These are phyloP conservation scores for Gloeophyllum trabeum DNA, from an alignment of 768 basidiomycete genomes.

Conservation along the genomic window DNA sequence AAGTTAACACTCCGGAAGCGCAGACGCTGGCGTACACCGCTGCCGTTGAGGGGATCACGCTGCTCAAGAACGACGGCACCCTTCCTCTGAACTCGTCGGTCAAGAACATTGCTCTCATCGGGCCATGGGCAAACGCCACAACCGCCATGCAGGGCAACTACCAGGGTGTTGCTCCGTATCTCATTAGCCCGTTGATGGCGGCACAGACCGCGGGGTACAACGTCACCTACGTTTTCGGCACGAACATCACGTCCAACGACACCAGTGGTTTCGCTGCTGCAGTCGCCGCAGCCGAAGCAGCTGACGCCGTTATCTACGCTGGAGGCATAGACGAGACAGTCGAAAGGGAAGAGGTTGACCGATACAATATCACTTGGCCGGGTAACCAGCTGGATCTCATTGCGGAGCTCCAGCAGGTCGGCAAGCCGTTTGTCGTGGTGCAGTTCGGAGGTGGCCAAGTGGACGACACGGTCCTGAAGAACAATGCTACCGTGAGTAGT, in stretches of 20 bases:
- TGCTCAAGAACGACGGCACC: constrained; percentile 53
- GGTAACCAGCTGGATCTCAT: constrained; percentile 43
- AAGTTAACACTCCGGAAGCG: constrained; percentile 35
- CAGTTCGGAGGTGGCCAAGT: constrained; percentile 51
- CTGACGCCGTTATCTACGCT: constrained; percentile 39
- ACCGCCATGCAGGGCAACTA: constrained; percentile 50
- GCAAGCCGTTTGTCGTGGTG: constrained; percentile 40
- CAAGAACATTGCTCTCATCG: constrained; percentile 44
- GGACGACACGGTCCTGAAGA: constrained; percentile 34
- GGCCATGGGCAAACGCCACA: constrained; percentile 48
- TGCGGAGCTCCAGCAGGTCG: constrained; percentile 27
- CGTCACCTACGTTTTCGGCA: constrained; percentile 31
- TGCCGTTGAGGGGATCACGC: constrained; percentile 41
- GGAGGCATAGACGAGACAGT: constrained; percentile 42
- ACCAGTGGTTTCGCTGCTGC: constrained; percentile 39
- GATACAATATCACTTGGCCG: constrained; percentile 40
- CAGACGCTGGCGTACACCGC: constrained; percentile 38
- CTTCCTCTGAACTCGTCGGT: constrained; percentile 36
- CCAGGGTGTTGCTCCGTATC: constrained; percentile 39
- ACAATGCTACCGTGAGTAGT: constrained; percentile 24
- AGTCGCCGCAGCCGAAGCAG: constrained; percentile 31
- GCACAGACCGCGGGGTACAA: constrained; percentile 35
- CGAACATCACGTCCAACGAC: constrained; percentile 25
- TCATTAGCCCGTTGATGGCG: constrained; percentile 40
- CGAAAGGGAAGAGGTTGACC: constrained; percentile 36